These are phyloP conservation scores for Oryza glaberrima DNA, from an alignment of 176 grass and related monocot species.

Conservation along the genomic window DNA sequence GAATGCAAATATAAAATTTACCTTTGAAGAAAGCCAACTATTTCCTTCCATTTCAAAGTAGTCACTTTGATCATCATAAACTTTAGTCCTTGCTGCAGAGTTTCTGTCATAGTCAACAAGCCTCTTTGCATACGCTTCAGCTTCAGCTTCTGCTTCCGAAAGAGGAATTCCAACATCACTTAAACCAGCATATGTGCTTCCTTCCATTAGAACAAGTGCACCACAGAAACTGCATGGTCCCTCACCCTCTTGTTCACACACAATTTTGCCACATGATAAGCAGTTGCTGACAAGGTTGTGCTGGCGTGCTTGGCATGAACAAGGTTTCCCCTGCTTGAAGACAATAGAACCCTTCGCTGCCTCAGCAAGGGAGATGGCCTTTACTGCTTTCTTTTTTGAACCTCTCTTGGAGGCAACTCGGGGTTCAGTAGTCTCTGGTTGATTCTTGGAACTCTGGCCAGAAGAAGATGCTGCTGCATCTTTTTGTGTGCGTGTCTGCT, in stretches of 20 bases:
- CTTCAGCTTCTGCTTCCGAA: conserved; percentile 76
- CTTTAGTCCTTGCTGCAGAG: conserved; percentile 92
- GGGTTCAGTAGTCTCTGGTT: conserved; percentile 47
- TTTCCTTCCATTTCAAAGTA: conserved; percentile 99
- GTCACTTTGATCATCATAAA: conserved; percentile 98
- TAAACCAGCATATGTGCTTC: conserved; percentile 95
- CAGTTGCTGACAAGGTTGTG: conserved; percentile 94
- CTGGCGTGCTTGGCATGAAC: conserved; percentile 92
- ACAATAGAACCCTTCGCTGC: conserved; percentile 88
- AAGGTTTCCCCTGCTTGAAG: conserved; percentile 94
- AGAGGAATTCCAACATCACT: conserved; percentile 70
- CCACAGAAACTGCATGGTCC: conserved; percentile 98
- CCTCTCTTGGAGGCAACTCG: conserved; percentile 53
- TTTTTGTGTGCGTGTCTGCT: conserved; percentile 56
- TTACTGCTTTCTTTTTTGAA: conserved; percentile 82
- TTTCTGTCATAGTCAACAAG: conserved; percentile 97
- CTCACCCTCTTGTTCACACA: conserved; percentile 98
- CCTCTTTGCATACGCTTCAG: conserved; percentile 90
- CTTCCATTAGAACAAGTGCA: conserved; percentile 89
- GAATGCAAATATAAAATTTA: conserved; percentile 35
- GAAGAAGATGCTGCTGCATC: conserved; percentile 51
- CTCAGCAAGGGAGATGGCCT: conserved; percentile 78
- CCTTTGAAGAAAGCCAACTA: conserved; percentile 92
- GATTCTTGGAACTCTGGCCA: conserved; percentile 59
- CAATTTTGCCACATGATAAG: conserved; percentile 96